Evolutionary conservation across 2,329 filamentous ascomycete genomes (phyloP), one percentile per base, ranked within the genome.

Genomic region (Cordyceps pruinosa): DNA sequence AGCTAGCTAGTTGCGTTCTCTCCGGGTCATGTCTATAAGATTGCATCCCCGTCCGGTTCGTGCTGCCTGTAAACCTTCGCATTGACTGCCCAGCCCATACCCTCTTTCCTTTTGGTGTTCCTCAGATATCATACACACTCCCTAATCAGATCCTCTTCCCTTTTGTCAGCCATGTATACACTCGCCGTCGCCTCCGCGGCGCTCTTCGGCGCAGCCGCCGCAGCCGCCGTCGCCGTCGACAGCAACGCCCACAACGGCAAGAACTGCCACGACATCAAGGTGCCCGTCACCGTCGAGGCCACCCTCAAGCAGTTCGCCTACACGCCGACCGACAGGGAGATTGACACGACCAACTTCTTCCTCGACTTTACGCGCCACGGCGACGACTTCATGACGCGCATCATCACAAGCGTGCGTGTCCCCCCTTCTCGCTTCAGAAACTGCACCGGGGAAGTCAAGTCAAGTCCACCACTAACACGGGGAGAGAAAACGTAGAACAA

Each of bases 291-390:
- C 23, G 55, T 57, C 39, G 32, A 46, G 23, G 13, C 55, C 6
- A 28, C 19, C 7, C 19, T 46, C 32, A 46, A 46, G 46, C 13
- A 25, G 6, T 51, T 57, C 25, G 48, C 46, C 48, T 51, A 51
- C 32, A 45, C 21, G n/a, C 64, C 75, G 0, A 74, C 80, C 7
- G 66, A 69, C 48, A 75, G 68, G n/a, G 79, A 84, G 62, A 73
- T 84, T 34, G 82, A 86, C 2, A 79, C 79, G 1, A 79, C 80
- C 13, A 75, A 79, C 60, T 82, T 87, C 61, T 68, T 79, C 30
- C 69, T 84, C 55, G 72, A 77, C 56, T 58, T 78, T n/a, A 73
- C 73, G 2, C 71, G 72, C 37, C 75, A 79, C 44, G 77, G 77
- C n/a, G 65, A 70, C 44, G 81, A 85, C 63, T 81, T 75, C 63